phyloP scores from a whole-genome alignment of 2,329 filamentous ascomycete genomes.

The Trichoderma koningii region DNA sequence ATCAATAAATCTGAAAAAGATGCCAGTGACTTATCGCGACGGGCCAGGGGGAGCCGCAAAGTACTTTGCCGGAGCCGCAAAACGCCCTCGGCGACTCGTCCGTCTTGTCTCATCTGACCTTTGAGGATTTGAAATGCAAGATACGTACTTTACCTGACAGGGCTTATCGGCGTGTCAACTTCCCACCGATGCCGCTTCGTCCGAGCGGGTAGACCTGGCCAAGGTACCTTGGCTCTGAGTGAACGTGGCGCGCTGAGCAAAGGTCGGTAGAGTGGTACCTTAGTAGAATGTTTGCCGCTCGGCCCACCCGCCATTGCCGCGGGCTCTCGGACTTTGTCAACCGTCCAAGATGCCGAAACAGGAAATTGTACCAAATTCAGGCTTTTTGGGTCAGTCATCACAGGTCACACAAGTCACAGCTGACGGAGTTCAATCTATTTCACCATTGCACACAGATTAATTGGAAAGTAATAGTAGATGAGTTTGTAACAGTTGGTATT shows the following conservation, averaged over 20 bases:
- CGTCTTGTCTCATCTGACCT: background rate
- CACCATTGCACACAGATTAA: background rate
- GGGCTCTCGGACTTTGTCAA: conserved; percentile 10
- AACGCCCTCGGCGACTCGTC: too few relatives aligned
- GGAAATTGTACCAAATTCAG: background rate
- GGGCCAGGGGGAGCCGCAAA: too few relatives aligned
- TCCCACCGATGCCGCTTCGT: conserved; percentile 19
- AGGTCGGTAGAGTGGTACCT: too few relatives aligned
- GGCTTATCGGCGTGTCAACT: conserved; percentile 19
- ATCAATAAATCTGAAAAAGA: background rate
- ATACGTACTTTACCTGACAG: conserved; percentile 13
- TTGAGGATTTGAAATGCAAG: conserved; percentile 22
- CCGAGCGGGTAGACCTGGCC: background rate
- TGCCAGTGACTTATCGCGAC: too few relatives aligned
- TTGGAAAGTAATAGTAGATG: background rate
- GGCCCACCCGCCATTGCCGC: conserved; percentile 24
- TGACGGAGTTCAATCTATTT: background rate
- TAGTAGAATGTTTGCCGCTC: background rate
- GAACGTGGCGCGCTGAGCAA: too few relatives aligned
- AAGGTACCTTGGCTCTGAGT: too few relatives aligned
- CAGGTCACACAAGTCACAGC: background rate
- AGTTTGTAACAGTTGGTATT: conserved; percentile 6
- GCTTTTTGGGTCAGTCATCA: background rate
- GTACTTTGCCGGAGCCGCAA: too few relatives aligned
- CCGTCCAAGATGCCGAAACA: background rate